phyloP scores from a whole-genome alignment of 768 basidiomycete genomes.

The Lactarius sanguifluus region DNA sequence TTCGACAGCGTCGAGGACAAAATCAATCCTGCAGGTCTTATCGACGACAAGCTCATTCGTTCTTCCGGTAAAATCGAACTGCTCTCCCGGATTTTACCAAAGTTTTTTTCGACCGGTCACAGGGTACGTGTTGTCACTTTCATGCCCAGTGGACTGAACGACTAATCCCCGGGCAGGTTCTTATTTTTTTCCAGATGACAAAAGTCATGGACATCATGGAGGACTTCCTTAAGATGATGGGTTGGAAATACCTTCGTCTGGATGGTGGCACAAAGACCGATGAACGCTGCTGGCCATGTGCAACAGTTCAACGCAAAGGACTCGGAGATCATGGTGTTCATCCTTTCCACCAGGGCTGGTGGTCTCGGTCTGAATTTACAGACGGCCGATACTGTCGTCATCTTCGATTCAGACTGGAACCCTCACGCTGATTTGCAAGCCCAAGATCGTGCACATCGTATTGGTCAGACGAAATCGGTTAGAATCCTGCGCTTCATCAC shows the following conservation, averaged over 20 bases:
- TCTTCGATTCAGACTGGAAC: slow-evolving; percentile 91
- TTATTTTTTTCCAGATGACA: slow-evolving; percentile 99
- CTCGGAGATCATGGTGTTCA: slow-evolving; percentile 89
- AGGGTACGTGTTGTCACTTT: slow-evolving; percentile 50
- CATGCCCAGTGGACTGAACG: slow-evolving; percentile 9
- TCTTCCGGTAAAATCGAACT: slow-evolving; percentile 93
- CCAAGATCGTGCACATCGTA: slow-evolving; percentile 99
- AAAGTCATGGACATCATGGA: slow-evolving; percentile 99
- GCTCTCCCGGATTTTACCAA: slow-evolving; percentile 87
- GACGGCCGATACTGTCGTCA: slow-evolving; percentile 91
- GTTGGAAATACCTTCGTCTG: slow-evolving; percentile 86
- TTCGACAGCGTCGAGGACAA: slow-evolving; percentile 95
- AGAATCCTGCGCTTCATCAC: slow-evolving; percentile 96
- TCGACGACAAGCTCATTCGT: slow-evolving; percentile 84
- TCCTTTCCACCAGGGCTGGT: slow-evolving; percentile 90
- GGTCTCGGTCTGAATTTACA: slow-evolving; percentile 90
- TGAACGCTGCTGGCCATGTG: slow-evolving; percentile 85
- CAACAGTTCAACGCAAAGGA: slow-evolving; percentile 85
- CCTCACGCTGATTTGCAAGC: slow-evolving; percentile 99
- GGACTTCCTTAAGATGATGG: slow-evolving; percentile 87
- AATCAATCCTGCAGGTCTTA: slow-evolving; percentile 77
- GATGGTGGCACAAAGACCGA: slow-evolving; percentile 97
- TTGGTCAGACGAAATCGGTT: slow-evolving; percentile 97
- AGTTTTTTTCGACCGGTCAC: slow-evolving; percentile 90
- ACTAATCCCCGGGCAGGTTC: slow-evolving; percentile 51